These are phyloP conservation scores for Vitis amurensis DNA, from an alignment of 164 flowering plant genomes.

Conservation along the genomic window DNA sequence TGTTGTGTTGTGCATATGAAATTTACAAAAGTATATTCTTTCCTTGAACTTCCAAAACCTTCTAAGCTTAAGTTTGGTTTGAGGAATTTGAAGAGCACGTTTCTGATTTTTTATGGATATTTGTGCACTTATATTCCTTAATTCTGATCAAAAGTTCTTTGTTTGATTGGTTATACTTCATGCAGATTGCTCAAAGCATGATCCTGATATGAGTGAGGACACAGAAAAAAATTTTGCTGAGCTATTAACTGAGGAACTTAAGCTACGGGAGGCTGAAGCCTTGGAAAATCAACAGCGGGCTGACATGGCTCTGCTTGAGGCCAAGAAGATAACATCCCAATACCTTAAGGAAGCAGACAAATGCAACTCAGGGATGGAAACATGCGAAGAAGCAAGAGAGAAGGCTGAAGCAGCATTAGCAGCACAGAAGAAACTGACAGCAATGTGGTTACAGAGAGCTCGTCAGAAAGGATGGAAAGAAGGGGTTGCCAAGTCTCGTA, in stretches of 20 bases:
- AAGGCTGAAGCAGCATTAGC: conserved; percentile 70
- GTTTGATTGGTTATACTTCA: not conserved
- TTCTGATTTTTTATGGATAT: no score
- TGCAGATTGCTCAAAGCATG: conserved; percentile 58
- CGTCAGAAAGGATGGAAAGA: conserved; percentile 91
- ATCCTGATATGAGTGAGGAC: conserved; percentile 56
- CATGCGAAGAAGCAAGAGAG: conserved; percentile 95
- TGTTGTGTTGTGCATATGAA: no score
- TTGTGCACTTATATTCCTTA: no score
- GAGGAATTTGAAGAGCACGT: no score
- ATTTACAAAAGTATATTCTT: no score
- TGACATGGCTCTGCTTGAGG: conserved; percentile 55
- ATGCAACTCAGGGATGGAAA: conserved; percentile 98
- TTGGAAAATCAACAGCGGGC: conserved; percentile 40
- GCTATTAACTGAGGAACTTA: conserved; percentile 42
- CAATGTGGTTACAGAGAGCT: conserved; percentile 82
- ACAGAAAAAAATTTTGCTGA: conserved; percentile 49
- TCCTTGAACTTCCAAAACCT: no score
- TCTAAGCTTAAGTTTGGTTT: no score
- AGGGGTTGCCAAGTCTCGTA: conserved; percentile 41
- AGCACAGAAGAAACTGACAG: conserved; percentile 69
- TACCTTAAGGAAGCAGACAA: conserved; percentile 98
- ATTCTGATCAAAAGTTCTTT: not conserved
- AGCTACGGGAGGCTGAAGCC: conserved; percentile 45
- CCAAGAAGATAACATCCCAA: conserved; percentile 84